Evolutionary conservation across 1,284 basidiomycete genomes (phyloP).

Genomic region (Moniliophthora roreri): DNA sequence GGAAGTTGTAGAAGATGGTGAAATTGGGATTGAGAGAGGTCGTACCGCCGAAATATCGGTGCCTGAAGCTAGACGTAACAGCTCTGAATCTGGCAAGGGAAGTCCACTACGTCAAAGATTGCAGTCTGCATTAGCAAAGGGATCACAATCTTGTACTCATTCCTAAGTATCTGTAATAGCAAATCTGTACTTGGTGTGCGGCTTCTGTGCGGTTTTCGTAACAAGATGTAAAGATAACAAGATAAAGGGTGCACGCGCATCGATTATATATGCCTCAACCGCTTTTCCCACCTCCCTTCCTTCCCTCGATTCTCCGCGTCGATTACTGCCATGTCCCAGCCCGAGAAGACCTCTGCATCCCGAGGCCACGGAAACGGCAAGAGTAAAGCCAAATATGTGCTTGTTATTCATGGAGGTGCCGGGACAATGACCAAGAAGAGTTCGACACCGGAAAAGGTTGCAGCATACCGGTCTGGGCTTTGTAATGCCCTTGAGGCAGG

Average conservation of each 20-base stretch:
- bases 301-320: not conserved
- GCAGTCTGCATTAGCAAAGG: conserved; percentile 13
- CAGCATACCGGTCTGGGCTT: conserved; percentile 58
- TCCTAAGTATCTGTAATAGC: too few species aligned
- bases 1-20: conserved; percentile 48
- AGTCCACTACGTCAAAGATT: conserved; percentile 22
- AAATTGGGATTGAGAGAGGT: conserved; percentile 26
- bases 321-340: too few species aligned
- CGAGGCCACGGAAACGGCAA: not conserved
- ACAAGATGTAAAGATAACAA: too few species aligned
- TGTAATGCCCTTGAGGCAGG: conserved; percentile 59
- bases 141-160: not conserved
- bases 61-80: conserved; percentile 6
- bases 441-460: conserved; percentile 65
- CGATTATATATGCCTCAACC: too few species aligned
- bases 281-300: not conserved
- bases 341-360: too few species aligned
- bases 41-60: conserved; percentile 4
- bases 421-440: conserved; percentile 58
- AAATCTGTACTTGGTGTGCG: too few species aligned
- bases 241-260: too few species aligned
- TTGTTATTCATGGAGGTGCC: conserved; percentile 82
- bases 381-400: conserved; percentile 32
- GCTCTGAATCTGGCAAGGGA: conserved; percentile 6
- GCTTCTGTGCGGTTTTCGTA: too few species aligned